Conservation (phyloP, 2,329 filamentous ascomycete genomes). For the Sporothrix euskadiensis region DNA sequence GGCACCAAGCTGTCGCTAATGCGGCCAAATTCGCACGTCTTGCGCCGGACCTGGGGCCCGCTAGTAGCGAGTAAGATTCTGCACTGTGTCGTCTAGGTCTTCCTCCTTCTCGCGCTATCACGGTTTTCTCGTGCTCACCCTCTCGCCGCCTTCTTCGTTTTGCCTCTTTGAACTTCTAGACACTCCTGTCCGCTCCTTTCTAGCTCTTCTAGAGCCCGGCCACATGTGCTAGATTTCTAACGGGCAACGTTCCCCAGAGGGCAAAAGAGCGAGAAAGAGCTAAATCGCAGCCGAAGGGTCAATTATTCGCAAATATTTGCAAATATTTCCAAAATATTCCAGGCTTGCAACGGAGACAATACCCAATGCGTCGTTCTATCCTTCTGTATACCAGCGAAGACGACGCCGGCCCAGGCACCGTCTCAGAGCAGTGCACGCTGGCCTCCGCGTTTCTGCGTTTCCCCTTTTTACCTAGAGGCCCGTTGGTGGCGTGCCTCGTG, state of each 20-base stretch:
- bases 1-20: neutral
- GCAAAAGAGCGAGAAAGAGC: neutral
- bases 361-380: neutral
- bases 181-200: neutral
- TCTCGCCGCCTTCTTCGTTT: neutral
- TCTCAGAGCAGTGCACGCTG: neutral
- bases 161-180: constrained; percentile 1
- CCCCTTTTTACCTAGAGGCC: neutral
- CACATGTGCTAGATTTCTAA: neutral
- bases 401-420: neutral
- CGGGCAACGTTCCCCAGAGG: neutral
- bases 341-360: neutral
- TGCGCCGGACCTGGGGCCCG: neutral
- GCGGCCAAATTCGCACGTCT: neutral
- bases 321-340: neutral
- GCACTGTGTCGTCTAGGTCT: neutral
- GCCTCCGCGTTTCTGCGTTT: neutral
- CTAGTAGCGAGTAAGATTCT: neutral
- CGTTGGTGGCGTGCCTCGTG: neutral
- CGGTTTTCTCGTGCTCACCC: neutral
- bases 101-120: neutral
- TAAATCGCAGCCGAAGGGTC: neutral
- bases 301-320: neutral
- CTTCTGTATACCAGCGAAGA: neutral
- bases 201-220: neutral